Percentiles rank a stretch among this genome's conserved stretches.
These are phyloP conservation scores for Calycina herbarum DNA, from an alignment of 2,329 filamentous ascomycete species.

Conservation along the genomic window DNA sequence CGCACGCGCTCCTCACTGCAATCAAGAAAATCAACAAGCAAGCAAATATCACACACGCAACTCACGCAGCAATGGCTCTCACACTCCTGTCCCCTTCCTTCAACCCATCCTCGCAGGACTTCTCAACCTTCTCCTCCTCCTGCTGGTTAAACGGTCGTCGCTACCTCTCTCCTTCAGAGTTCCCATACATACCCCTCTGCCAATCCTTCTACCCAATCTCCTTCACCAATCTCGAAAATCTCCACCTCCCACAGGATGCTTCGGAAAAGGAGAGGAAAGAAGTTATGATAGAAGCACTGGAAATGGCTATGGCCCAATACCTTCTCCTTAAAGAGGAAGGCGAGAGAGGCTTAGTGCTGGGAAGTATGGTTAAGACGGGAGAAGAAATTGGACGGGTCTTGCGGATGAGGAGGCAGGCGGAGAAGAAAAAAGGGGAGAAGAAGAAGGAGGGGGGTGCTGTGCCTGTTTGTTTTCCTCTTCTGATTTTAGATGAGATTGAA, in stretches of 20 bases:
- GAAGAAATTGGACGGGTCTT: conserved; percentile 22
- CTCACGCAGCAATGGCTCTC: conserved; percentile 23
- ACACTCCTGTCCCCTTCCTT: conserved; percentile 16
- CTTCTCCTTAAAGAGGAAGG: conserved; percentile 15
- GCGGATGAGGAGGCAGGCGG: neutral
- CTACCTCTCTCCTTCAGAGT: conserved; percentile 17
- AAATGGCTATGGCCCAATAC: conserved; percentile 19
- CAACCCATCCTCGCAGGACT: neutral
- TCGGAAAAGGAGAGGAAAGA: conserved; percentile 10
- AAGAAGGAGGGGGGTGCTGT: neutral
- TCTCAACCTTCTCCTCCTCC: conserved; percentile 20
- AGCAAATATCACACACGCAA: conserved; percentile 25
- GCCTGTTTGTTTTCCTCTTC: neutral
- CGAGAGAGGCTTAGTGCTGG: conserved; percentile 12
- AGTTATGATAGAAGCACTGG: conserved; percentile 14
- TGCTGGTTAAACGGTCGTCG: conserved; percentile 31
- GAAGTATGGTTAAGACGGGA: conserved; percentile 16
- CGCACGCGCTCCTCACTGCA: conserved; percentile 15
- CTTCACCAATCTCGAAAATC: conserved; percentile 15
- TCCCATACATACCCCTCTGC: conserved; percentile 25
- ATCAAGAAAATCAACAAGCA: conserved; percentile 16
- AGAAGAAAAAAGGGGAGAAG: neutral
- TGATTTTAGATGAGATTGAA: neutral
- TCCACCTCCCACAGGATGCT: neutral
- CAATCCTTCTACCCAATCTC: conserved; percentile 25